These are phyloP conservation scores for Agaricus subrufescens DNA, from an alignment of 768 basidiomycete species.

Conservation along the genomic window DNA sequence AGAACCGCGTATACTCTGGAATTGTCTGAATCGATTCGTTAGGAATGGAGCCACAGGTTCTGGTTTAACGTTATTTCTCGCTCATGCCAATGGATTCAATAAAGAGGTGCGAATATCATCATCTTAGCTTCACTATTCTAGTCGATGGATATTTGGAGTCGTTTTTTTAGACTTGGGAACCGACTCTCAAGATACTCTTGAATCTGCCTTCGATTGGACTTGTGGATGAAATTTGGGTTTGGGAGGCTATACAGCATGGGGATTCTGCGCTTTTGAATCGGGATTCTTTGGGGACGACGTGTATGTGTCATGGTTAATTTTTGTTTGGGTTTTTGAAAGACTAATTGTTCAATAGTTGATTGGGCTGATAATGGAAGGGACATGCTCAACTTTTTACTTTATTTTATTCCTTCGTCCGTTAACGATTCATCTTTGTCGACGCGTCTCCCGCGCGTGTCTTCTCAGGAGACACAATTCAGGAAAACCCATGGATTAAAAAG, in stretches of 20 bases:
- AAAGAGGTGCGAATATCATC: constrained; percentile 59
- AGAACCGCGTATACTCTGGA: constrained; percentile 53
- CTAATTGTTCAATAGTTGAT: constrained; percentile 42
- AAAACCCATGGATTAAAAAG: constrained; percentile 39
- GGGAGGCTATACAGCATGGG: constrained; percentile 84
- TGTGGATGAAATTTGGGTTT: constrained; percentile 72
- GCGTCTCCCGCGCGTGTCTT: constrained; percentile 46
- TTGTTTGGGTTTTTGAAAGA: background rate
- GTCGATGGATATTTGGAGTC: background rate
- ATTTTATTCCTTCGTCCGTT: constrained; percentile 53
- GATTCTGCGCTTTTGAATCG: constrained; percentile 81
- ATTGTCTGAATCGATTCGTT: constrained; percentile 67
- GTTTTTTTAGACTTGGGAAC: constrained; percentile 69
- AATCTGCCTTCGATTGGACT: constrained; percentile 27
- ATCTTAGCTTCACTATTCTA: background rate
- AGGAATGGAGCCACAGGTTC: constrained; percentile 27
- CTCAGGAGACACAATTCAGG: constrained; percentile 36
- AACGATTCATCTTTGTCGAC: constrained; percentile 38
- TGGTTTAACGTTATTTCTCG: constrained; percentile 68
- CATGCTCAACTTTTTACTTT: constrained; percentile 66
- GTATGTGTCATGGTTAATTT: background rate
- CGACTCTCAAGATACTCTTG: constrained; percentile 52
- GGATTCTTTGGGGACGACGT: constrained; percentile 26
- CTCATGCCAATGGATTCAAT: constrained; percentile 84
- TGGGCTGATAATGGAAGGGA: constrained; percentile 80